A percentile compares a stretch with the other conserved stretches of the same genome.
These are phyloP conservation scores for Agrocybe pediades DNA, from an alignment of 768 basidiomycete species.

Conservation along the genomic window DNA sequence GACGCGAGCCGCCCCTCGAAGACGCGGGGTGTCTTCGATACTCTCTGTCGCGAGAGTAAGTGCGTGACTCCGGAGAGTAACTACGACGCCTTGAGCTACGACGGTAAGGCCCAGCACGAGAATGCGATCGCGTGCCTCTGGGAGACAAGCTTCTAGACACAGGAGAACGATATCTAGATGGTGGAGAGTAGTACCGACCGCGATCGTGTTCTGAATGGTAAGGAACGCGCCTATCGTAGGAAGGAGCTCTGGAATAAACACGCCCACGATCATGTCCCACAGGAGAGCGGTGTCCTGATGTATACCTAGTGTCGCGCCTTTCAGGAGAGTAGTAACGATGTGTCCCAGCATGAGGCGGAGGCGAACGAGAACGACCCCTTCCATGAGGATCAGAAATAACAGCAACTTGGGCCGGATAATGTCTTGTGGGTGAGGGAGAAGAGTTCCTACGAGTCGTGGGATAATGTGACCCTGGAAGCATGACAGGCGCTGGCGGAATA, in stretches of 20 bases:
- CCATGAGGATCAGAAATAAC: slow-evolving; percentile 14
- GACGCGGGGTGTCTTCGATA: background rate
- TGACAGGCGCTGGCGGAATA: background rate
- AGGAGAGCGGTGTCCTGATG: slow-evolving; percentile 7
- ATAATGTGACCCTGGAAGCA: slow-evolving; percentile 3
- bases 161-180: background rate
- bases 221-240: slow-evolving; percentile 1
- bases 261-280: slow-evolving; percentile 2
- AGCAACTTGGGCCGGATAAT: slow-evolving; percentile 13
- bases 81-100: slow-evolving; percentile 1
- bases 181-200: slow-evolving; percentile 8
- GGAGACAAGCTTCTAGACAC: slow-evolving; percentile 1
- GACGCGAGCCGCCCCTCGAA: background rate
- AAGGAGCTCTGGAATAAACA: slow-evolving; percentile 5
- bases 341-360: slow-evolving; percentile 4
- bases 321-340: slow-evolving; percentile 1
- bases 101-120: background rate
- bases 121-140: background rate
- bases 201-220: slow-evolving; percentile 10
- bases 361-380: slow-evolving; percentile 2
- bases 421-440: slow-evolving; percentile 16
- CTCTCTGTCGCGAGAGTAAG: background rate
- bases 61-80: background rate
- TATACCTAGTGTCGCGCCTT: slow-evolving; percentile 8
- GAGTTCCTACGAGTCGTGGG: slow-evolving; percentile 20